Base-by-base conservation (phyloP, 805 yeast species). In the Myxozyma kluyveri region DNA sequence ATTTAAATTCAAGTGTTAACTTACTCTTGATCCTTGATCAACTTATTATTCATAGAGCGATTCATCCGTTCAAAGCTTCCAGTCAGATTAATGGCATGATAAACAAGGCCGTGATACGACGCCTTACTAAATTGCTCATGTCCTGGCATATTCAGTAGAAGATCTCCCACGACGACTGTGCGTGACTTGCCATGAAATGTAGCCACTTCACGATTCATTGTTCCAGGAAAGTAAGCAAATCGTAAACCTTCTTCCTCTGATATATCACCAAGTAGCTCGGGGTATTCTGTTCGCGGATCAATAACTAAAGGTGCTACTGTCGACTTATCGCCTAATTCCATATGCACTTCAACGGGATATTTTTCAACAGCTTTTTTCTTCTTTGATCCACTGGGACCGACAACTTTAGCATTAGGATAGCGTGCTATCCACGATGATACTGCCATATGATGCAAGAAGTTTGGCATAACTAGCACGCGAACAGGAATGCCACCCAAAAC, bases 401-500 rank as follows among this genome's bases (percentile, higher is more conserved):
- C n/a, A n/a, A n/a, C n/a, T 60, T 77, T 75, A 44, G 79, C 66
- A 1, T 70, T 61, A 2, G 87, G 86, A 63, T 69, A 75, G 48
- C 68, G 65, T 18, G 72, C 69, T 62, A 78, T 76, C 67, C 82
- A 77, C 12, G 77, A 75, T 23, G 66, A 62, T 10, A 82, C 78
- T 2, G 84, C 86, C 79, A 83, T 68, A 1, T 85, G 80, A 62
- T 84, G 89, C 57, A 81, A 85, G 29, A 57, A 62, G 61, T 84
- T 86, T 1, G 88, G 88, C 42, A 84, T 72, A 38, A 84, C 72
- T 33, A 81, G 69, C 56, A 65, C 66, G 39, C 52, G 60, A 35
- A 66, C 64, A 2, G 56, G 45, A 9, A 52, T 29, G 23, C 31
- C 50, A 18, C 42, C 55, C 14, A 52, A 21, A 5, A 39, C 38